These are phyloP conservation scores for Aureobasidium sp. DNA, from an alignment of 2,329 filamentous ascomycete genomes.

Conservation along the genomic window DNA sequence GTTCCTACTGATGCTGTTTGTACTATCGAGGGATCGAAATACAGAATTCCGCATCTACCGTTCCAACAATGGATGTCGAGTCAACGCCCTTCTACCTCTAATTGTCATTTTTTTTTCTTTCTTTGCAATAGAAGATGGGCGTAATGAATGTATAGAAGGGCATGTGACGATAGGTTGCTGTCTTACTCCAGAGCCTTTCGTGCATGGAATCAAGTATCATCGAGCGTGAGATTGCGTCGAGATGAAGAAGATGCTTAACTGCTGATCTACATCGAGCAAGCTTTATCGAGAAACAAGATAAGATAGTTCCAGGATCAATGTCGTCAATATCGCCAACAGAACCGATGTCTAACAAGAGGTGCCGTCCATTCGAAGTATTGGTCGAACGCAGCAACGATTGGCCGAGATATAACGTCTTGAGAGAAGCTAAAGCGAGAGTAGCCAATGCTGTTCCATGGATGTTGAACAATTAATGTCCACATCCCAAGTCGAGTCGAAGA, in stretches of 20 bases:
- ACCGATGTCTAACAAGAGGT: slow-evolving; percentile 69
- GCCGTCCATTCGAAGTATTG: slow-evolving; percentile 55
- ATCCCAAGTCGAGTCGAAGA: slow-evolving; percentile 75
- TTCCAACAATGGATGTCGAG: no score
- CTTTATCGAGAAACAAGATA: slow-evolving; percentile 16
- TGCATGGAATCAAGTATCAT: slow-evolving; percentile 11
- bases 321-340: slow-evolving; percentile 75
- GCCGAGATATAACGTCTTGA: slow-evolving; percentile 77
- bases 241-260: slow-evolving; percentile 12
- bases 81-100: no score
- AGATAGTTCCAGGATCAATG: slow-evolving; percentile 1
- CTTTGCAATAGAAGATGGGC: no score
- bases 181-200: slow-evolving; percentile 13
- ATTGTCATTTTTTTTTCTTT: no score
- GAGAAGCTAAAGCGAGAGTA: slow-evolving; percentile 74
- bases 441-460: slow-evolving; percentile 59
- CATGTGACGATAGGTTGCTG: slow-evolving; percentile 16
- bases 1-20: no score
- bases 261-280: slow-evolving; percentile 15
- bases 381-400: slow-evolving; percentile 68
- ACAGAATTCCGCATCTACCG: no score
- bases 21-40: no score
- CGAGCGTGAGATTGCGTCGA: background rate
- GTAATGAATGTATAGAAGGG: slow-evolving; percentile 14
- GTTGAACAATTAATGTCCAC: slow-evolving; percentile 73